Base-by-base conservation (phyloP, 306 rosid species). In the Fagus crenata region DNA sequence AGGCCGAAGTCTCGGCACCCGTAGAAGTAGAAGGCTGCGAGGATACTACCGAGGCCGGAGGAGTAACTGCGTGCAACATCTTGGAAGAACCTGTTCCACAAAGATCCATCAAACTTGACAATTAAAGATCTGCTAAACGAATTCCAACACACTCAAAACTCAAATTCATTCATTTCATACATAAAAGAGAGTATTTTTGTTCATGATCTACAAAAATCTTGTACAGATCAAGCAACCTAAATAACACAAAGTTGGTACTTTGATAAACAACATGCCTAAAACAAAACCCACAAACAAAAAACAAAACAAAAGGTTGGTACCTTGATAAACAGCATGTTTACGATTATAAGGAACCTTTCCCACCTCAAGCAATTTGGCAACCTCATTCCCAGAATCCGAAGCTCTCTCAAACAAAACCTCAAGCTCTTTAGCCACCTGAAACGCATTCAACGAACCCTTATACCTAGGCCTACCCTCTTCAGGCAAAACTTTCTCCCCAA, bases 391-490 rank as follows among this genome's bases (percentile, higher is more conserved):
- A 0, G 96, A 89, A 72, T 93, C 96, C 0, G 93, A 96, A 63
- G 98, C 99, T 79, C 84, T 83, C 85, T 79, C 85, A 74, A 96
- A 96, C 70, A 85, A 97, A 84, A 73, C 59, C 90, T 88, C 90
- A 75, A 96, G 89, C 83, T 96, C 96, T 72, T 63, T 84, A 1
- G 92, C 97, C 46, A 89, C 93, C 72, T 93, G 96, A 36, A 86
- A 69, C 32, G 86, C 87, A 86, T 91, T 81, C 67, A 89, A 80
- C 0, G 92, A 81, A 22, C 92, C 97, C 49, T 7, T 37, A 15
- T 12, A 12, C 78, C 75, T 36, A 72, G 80, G 56, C 78, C 85
- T 55, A 85, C 74, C 80, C 7, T 87, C 89, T 71, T 92, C 88
- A 15, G 92, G 86, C 22, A 91, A 91, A 2, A 96, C 93, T 75